A percentile compares a stretch with the other conserved stretches of the same genome.
phyloP scores from a whole-genome alignment of 192 early-diverging fungal species.

The Mortierella alpina region DNA sequence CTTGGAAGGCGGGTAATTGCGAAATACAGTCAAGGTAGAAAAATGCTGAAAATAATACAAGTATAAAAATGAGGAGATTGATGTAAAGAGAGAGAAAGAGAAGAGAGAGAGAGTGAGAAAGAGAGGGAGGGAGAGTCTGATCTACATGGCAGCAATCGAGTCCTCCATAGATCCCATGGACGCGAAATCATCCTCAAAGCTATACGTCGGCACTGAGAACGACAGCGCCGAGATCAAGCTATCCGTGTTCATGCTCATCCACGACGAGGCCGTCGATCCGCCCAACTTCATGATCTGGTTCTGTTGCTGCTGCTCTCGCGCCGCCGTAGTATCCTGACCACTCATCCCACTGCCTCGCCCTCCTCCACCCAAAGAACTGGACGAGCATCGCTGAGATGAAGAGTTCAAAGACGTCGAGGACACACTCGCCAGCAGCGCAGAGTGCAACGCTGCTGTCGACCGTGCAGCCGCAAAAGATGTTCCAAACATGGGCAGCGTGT shows the following conservation, averaged over 20 bases:
- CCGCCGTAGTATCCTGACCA: neutral
- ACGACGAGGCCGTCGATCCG: constrained; percentile 16
- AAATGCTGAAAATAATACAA: no score
- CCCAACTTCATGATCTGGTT: constrained; percentile 18
- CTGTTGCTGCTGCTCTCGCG: neutral
- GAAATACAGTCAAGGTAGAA: no score
- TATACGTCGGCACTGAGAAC: constrained; percentile 49
- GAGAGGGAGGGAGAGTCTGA: neutral
- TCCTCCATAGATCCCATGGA: neutral
- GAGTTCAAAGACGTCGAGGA: constrained; percentile 11
- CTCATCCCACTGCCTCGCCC: neutral
- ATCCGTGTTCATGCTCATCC: constrained; percentile 51
- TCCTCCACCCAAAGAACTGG: constrained; percentile 13
- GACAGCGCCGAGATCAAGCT: constrained; percentile 35
- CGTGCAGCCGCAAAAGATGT: constrained; percentile 43
- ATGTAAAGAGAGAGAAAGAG: neutral
- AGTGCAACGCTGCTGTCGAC: constrained; percentile 40
- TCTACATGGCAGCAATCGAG: constrained; percentile 27
- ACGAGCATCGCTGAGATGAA: constrained; percentile 16
- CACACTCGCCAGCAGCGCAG: constrained; percentile 37
- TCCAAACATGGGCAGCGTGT: constrained; percentile 31
- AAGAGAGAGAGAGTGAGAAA: neutral
- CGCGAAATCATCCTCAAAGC: constrained; percentile 16
- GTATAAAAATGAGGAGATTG: no score
- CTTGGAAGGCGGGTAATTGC: no score